Conservation (phyloP, 2,329 filamentous ascomycete genomes). For the Pestalotiopsis sp. region DNA sequence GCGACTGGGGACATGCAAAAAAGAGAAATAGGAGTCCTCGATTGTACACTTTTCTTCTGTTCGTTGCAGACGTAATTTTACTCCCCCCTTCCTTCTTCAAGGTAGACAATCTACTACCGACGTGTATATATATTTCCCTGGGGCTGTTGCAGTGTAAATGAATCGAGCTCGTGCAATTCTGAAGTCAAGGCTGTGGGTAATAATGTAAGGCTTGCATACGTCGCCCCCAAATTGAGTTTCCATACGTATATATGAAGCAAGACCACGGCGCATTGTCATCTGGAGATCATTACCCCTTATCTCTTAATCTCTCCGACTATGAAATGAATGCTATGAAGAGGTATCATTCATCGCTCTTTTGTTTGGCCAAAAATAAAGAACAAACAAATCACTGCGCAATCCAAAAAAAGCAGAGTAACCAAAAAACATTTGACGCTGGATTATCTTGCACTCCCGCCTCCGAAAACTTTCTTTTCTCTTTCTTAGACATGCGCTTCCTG, state of each 20-base stretch:
- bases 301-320: not conserved
- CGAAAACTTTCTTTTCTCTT: not conserved
- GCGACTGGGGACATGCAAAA: constrained; percentile 3
- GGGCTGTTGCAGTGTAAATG: too few relatives aligned
- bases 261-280: not conserved
- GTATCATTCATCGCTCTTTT: not conserved
- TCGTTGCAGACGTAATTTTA: constrained; percentile 1
- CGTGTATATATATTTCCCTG: not conserved
- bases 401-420: not conserved
- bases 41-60: not conserved
- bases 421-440: not conserved
- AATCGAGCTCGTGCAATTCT: too few relatives aligned
- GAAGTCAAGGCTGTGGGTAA: too few relatives aligned
- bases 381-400: not conserved
- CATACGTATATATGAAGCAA: not conserved
- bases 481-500: not conserved
- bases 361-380: not conserved
- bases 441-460: not conserved
- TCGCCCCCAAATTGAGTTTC: not conserved
- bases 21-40: not conserved
- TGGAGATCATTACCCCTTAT: not conserved
- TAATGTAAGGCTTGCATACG: not conserved
- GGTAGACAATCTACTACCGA: not conserved
- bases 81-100: not conserved
- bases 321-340: not conserved